Conservation (phyloP, 371 early-diverging fungal genomes). For the Rhizopus arrhizus region DNA sequence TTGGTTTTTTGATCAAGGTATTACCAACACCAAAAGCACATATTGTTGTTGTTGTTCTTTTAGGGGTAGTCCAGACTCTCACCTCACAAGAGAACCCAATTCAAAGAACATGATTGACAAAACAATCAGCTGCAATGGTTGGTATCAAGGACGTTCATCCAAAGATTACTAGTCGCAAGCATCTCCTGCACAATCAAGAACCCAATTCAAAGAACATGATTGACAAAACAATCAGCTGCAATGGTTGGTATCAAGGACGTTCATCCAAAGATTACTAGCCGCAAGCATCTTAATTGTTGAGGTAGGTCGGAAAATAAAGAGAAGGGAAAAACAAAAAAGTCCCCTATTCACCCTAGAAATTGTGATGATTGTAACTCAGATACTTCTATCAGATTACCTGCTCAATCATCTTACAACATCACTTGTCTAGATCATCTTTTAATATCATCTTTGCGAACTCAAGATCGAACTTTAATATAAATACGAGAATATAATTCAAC, state of each 20-base stretch:
- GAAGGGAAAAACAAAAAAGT: neutral
- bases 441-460: no score
- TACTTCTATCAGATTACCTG: no score
- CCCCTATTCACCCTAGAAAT: neutral
- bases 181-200: neutral
- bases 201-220: conserved; percentile 22
- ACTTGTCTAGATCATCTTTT: no score
- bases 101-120: conserved; percentile 23
- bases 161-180: conserved; percentile 18
- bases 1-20: conserved; percentile 3
- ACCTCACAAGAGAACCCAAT: conserved; percentile 27
- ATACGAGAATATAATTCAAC: no score
- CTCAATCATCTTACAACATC: no score
- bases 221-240: conserved; percentile 23
- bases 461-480: no score
- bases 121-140: conserved; percentile 26
- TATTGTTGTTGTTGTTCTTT: conserved; percentile 6
- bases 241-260: conserved; percentile 28
- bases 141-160: conserved; percentile 29
- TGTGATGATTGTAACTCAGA: neutral
- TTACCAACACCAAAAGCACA: conserved; percentile 3
- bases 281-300: conserved; percentile 25
- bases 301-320: conserved; percentile 7
- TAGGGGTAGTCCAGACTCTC: conserved; percentile 5
- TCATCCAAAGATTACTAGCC: conserved; percentile 24